Conservation (phyloP, 352 stramenopile genomes). For the Phytophthora colocasiae region DNA sequence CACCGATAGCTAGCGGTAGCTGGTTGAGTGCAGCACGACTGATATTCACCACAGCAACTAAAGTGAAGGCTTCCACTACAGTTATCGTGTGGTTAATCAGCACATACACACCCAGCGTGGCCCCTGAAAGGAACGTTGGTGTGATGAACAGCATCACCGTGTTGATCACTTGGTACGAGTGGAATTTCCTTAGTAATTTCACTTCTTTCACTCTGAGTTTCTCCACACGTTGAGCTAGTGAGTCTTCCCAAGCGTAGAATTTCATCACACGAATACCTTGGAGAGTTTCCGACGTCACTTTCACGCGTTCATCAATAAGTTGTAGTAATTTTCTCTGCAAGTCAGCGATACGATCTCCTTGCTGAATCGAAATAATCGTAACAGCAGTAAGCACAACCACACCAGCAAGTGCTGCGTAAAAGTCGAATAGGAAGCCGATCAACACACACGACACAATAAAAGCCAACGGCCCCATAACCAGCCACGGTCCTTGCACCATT, state of each 20-base stretch:
- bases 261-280: slow-evolving; percentile 91
- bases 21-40: slow-evolving; percentile 35
- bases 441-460: slow-evolving; percentile 35
- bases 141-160: slow-evolving; percentile 50
- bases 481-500: slow-evolving; percentile 39
- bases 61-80: slow-evolving; percentile 40
- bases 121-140: slow-evolving; percentile 37
- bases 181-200: slow-evolving; percentile 41
- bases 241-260: slow-evolving; percentile 86
- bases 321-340: slow-evolving; percentile 30
- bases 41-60: slow-evolving; percentile 47
- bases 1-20: slow-evolving; percentile 25
- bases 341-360: slow-evolving; percentile 24
- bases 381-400: slow-evolving; percentile 26
- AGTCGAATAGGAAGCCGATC: slow-evolving; percentile 42
- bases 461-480: slow-evolving; percentile 34
- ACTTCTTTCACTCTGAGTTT: slow-evolving; percentile 56
- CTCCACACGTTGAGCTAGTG: slow-evolving; percentile 41
- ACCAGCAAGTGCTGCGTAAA: slow-evolving; percentile 17
- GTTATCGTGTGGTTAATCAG: slow-evolving; percentile 32
- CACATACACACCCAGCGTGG: slow-evolving; percentile 36
- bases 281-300: slow-evolving; percentile 93
- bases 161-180: slow-evolving; percentile 51
- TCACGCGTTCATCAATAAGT: slow-evolving; percentile 85
- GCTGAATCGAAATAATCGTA: slow-evolving; percentile 21